Evolutionary conservation across 257 asterid genomes (phyloP), one percentile per base, ranked within the genome.

Genomic region (Petunia secreta): DNA sequence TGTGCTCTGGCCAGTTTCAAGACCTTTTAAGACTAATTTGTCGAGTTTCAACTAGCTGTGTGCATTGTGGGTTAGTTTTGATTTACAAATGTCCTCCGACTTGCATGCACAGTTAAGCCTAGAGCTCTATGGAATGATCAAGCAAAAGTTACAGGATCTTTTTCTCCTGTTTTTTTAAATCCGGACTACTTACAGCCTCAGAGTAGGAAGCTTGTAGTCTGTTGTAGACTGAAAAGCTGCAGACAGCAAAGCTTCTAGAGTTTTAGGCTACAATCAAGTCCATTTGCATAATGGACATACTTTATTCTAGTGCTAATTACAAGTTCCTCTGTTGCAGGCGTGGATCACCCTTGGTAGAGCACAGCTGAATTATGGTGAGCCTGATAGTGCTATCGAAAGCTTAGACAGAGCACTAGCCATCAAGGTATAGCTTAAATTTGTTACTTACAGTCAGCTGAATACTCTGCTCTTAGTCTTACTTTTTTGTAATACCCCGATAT

Each of bases 341-440:
- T 94, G 98, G 98, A 84, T 94, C 80, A 93, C 98, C 59, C 96
- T 93, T 41, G 98, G 98, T 80, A 86, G 98, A 85, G 94, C 98
- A 80, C 98, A 94, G 74, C 82, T 94, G 59, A 94, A 94, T 87
- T 94, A 83, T 48, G 98, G 98, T 82, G 98, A 94, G 84, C 97
- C 98, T 16, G 98, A 93, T 83, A 85, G 84, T 74, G 97, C 98
- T 75, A 86, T 94, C 57, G 92, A 90, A 78, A 93, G 98, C 85
- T 91, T 94, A 62, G 96, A 94, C 87, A 90, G 84, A 83, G 98
- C 98, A 81, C 85, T 94, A 81, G 90, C 91, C 57, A 86, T 93
- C 44, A 92, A 90, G 98, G 98, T 94, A 87, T 41, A 59, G 59
- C 36, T 39, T 59, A 34, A 25, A 16, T 77, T 25, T 5, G 9